Conservation (phyloP, 2,329 filamentous ascomycete genomes). For the Microdochium bolleyi region DNA sequence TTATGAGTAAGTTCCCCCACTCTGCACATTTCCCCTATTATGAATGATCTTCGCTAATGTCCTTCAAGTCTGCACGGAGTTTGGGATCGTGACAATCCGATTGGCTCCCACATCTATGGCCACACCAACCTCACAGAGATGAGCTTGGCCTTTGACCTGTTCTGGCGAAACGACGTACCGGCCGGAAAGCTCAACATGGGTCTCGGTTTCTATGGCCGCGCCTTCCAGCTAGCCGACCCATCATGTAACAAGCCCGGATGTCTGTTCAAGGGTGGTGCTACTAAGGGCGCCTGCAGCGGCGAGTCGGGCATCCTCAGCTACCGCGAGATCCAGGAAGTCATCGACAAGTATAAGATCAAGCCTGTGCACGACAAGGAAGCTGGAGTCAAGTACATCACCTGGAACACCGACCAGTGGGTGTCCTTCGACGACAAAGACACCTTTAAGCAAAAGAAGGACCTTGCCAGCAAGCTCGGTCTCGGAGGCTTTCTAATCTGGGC, state of each 20-base stretch:
- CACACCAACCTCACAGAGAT: constrained; percentile 43
- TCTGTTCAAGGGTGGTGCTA: constrained; percentile 10
- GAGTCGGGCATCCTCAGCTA: constrained; percentile 15
- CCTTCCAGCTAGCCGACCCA: constrained; percentile 9
- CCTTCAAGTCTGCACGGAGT: constrained; percentile 26
- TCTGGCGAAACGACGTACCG: constrained; percentile 34
- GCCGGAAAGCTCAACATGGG: constrained; percentile 33
- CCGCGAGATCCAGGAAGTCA: constrained; percentile 14
- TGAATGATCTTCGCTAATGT: neutral
- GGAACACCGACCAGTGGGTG: constrained; percentile 30
- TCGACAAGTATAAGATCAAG: constrained; percentile 11
- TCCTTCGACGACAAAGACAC: constrained; percentile 29
- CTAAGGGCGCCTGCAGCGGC: constrained; percentile 11
- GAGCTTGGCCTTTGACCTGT: constrained; percentile 26
- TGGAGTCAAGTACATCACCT: constrained; percentile 24
- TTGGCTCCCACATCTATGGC: constrained; percentile 21
- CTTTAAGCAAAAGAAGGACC: constrained; percentile 21
- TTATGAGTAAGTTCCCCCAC: constrained; percentile 21
- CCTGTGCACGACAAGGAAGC: constrained; percentile 16
- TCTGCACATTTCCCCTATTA: constrained; percentile 4
- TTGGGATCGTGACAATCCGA: constrained; percentile 26
- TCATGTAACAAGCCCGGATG: constrained; percentile 10
- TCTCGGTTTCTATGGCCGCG: constrained; percentile 30
- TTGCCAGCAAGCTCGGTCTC: constrained; percentile 21
- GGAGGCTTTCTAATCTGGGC: constrained; percentile 24